Conservation (phyloP, 2,329 filamentous ascomycete genomes). For the Hypoxylon sp. region DNA sequence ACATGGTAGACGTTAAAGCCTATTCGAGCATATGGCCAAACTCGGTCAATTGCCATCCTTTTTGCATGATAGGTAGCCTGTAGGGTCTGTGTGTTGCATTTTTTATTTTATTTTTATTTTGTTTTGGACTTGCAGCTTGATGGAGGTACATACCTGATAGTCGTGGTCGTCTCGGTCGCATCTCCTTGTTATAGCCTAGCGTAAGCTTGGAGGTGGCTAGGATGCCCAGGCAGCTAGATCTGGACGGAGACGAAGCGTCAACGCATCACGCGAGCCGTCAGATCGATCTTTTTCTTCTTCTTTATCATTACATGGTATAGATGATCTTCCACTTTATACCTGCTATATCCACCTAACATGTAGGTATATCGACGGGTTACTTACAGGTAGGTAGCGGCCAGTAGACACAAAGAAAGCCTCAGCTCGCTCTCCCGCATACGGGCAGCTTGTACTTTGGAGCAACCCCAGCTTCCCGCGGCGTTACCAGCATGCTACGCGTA, state of each 20-base stretch:
- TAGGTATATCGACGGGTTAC: too few species aligned
- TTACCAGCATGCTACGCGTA: not conserved
- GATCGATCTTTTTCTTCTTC: not conserved
- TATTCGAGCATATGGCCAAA: not conserved
- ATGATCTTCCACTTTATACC: not conserved
- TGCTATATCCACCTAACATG: too few species aligned
- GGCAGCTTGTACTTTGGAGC: not conserved
- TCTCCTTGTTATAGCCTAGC: not conserved
- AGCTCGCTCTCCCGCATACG: not conserved
- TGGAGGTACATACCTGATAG: too few species aligned
- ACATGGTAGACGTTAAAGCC: not conserved
- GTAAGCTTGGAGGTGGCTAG: constrained; percentile 10
- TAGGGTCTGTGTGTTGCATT: too few species aligned
- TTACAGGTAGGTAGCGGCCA: not conserved
- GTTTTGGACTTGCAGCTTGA: too few species aligned
- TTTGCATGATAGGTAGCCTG: too few species aligned
- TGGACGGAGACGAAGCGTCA: constrained; percentile 4
- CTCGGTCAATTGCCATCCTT: not conserved
- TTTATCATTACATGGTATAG: not conserved
- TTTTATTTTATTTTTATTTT: too few species aligned
- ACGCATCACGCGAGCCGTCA: constrained; percentile 27
- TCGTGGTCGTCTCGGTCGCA: not conserved
- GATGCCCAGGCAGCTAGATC: not conserved
- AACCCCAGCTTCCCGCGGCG: not conserved
- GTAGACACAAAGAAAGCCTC: not conserved